Evolutionary conservation across 2,329 filamentous ascomycete genomes (phyloP).

Genomic region (Scedosporium apiospermum): DNA sequence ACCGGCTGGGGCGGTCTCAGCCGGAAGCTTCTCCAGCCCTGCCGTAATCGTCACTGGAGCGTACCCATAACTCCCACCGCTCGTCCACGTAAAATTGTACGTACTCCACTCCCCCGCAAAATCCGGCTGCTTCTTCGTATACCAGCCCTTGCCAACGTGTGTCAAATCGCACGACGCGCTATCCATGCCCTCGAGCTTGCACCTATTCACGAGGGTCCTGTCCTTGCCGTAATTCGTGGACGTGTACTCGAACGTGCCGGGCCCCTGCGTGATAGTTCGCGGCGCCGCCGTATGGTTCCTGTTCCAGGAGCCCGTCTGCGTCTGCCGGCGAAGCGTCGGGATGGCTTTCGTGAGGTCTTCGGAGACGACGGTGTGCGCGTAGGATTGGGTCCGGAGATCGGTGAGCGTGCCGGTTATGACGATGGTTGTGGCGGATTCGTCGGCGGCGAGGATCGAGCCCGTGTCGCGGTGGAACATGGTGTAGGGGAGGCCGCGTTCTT

Average conservation of each 20-base stretch:
- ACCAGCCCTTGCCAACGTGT: slow-evolving; percentile 17
- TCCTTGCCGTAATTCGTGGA: slow-evolving; percentile 12
- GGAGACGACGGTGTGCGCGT: slow-evolving; percentile 1
- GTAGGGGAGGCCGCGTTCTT: slow-evolving; percentile 15
- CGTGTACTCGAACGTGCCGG: slow-evolving; percentile 16
- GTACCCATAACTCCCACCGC: slow-evolving; percentile 17
- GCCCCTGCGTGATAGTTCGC: slow-evolving; percentile 18
- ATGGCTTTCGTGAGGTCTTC: slow-evolving; percentile 8
- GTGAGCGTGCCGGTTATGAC: slow-evolving; percentile 15
- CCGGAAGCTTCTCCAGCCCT: slow-evolving; percentile 10
- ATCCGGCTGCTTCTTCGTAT: slow-evolving; percentile 11
- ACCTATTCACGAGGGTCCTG: slow-evolving; percentile 16
- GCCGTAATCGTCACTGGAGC: slow-evolving; percentile 18
- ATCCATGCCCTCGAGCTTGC: slow-evolving; percentile 16
- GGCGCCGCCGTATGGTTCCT: slow-evolving; percentile 13
- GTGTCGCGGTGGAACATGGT: slow-evolving; percentile 15
- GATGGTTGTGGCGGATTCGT: slow-evolving; percentile 14
- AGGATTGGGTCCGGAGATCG: slow-evolving; percentile 10
- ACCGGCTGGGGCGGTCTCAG: background rate
- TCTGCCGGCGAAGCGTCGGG: slow-evolving; percentile 3
- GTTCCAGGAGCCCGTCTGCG: background rate
- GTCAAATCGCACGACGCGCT: slow-evolving; percentile 17
- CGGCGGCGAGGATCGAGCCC: slow-evolving; percentile 14
- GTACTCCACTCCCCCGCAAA: slow-evolving; percentile 12
- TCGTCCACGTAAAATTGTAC: slow-evolving; percentile 18